These are phyloP conservation scores for Botryotinia calthae DNA, from an alignment of 2,329 filamentous ascomycete species.

Conservation along the genomic window DNA sequence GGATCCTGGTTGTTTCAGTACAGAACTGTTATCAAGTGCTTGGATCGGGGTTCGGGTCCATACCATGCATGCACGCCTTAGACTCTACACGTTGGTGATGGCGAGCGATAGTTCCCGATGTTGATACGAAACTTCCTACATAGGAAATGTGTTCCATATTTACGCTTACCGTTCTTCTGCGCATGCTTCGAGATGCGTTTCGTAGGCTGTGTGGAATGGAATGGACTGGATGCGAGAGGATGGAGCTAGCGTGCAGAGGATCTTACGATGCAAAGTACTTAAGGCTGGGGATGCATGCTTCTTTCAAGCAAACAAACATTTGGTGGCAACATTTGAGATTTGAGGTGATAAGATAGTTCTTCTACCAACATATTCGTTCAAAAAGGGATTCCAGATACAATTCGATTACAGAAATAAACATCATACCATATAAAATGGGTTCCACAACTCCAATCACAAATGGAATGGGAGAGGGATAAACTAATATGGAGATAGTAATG, in stretches of 20 bases:
- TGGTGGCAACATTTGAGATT: background rate
- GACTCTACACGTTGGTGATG: background rate
- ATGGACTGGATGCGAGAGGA: background rate
- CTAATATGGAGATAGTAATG: constrained; percentile 42
- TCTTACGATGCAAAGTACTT: background rate
- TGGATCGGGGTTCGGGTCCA: background rate
- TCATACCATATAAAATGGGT: background rate
- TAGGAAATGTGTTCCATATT: background rate
- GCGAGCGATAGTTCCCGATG: background rate
- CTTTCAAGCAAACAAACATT: background rate
- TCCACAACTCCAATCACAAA: background rate
- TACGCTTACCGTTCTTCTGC: background rate
- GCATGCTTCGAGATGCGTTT: background rate
- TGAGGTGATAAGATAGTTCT: background rate
- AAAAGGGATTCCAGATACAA: background rate
- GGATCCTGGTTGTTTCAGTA: background rate
- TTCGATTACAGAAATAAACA: background rate
- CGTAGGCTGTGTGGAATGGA: background rate
- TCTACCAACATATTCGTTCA: background rate
- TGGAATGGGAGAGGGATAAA: background rate
- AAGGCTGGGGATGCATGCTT: background rate
- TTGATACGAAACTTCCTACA: background rate
- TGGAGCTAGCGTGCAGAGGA: background rate
- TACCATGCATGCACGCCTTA: background rate
- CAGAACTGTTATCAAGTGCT: background rate